Evolutionary conservation across 371 early-diverging fungal genomes (phyloP).

Genomic region (Circinella minor): DNA sequence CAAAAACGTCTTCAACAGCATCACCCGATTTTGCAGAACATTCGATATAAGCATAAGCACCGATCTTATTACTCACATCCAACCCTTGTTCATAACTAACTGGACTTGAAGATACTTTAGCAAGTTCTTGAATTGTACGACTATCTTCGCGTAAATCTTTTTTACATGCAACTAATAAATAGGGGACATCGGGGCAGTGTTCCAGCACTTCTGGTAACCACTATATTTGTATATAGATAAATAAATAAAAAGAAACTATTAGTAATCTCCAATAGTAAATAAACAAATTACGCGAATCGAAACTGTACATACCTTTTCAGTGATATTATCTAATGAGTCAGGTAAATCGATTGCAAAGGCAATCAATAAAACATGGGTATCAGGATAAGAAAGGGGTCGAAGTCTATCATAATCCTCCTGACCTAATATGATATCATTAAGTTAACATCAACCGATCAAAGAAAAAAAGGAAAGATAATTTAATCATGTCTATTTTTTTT

Average conservation of each 20-base stretch:
- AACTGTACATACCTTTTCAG: constrained; percentile 34
- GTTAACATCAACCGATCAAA: background rate
- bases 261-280: background rate
- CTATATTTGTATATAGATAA: constrained; percentile 19
- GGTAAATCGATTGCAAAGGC: constrained; percentile 63
- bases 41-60: constrained; percentile 20
- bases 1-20: constrained; percentile 21
- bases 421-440: constrained; percentile 28
- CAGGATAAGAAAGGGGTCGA: constrained; percentile 56
- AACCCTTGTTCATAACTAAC: constrained; percentile 29
- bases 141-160: constrained; percentile 52
- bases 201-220: constrained; percentile 56
- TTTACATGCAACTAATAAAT: constrained; percentile 56
- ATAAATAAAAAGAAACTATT: background rate
- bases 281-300: background rate
- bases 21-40: constrained; percentile 20
- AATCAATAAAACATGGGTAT: constrained; percentile 55
- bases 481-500: background rate
- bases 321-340: constrained; percentile 62
- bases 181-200: constrained; percentile 44
- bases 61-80: constrained; percentile 10
- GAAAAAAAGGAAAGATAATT: background rate
- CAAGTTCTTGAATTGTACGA: constrained; percentile 27
- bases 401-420: constrained; percentile 63
- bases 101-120: constrained; percentile 24